Conservation (phyloP, 805 yeast species). For the Hanseniaspora singularis region DNA sequence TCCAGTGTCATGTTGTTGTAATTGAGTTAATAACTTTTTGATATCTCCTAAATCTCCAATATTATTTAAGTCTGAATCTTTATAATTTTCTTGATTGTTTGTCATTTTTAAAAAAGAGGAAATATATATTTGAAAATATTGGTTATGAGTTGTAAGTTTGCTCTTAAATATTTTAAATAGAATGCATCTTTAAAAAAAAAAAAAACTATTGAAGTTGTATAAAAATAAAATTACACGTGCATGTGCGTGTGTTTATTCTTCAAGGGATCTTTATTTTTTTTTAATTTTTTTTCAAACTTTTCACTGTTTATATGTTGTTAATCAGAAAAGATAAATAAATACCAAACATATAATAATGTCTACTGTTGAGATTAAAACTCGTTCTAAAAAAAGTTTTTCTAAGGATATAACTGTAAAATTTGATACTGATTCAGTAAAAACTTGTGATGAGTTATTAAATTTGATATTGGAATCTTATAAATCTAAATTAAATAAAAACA, state of each 20-base stretch:
- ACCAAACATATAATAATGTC: too few relatives aligned
- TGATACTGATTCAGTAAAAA: not conserved
- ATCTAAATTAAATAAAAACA: slow-evolving; percentile 33
- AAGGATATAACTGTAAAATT: not conserved
- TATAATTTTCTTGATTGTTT: not conserved
- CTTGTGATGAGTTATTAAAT: slow-evolving; percentile 19
- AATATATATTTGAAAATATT: too few relatives aligned
- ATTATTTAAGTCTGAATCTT: slow-evolving; percentile 5
- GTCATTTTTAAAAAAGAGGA: slow-evolving; percentile 1
- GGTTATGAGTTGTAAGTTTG: too few relatives aligned
- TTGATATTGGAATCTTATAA: slow-evolving; percentile 31
- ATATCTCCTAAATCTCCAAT: not conserved
- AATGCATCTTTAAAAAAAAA: too few relatives aligned
- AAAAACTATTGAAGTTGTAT: too few relatives aligned
- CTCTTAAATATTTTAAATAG: too few relatives aligned
- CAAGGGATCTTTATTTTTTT: too few relatives aligned
- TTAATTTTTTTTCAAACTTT: too few relatives aligned
- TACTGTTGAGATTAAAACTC: slow-evolving; percentile 41
- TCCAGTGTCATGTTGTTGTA: not conserved
- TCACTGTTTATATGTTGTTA: too few relatives aligned
- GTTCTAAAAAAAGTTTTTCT: slow-evolving; percentile 35
- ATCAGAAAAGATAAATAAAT: too few relatives aligned
- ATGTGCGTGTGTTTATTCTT: too few relatives aligned
- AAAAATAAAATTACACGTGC: too few relatives aligned
- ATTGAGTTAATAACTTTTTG: not conserved